Evolutionary conservation across 768 basidiomycete species (phyloP), one percentile per base, ranked within the genome.

Genomic region (Galerina sulciceps): DNA sequence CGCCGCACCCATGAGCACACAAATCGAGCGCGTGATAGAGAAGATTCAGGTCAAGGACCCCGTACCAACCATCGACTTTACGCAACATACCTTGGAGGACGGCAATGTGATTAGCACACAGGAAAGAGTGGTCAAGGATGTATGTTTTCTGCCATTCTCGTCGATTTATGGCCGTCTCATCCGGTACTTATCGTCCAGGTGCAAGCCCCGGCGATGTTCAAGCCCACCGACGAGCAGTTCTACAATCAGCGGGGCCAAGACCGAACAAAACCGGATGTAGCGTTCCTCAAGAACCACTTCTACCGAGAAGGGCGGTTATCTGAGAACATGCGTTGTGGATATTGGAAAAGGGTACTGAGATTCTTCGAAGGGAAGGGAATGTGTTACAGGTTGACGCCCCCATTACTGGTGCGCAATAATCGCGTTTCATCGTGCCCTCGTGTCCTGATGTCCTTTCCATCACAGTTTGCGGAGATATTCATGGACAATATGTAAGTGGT

Each of bases 221-320:
- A 89, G 58, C 97, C 97, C 1, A 95, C 96, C 1, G 86, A 91
- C 65, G 92, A 91, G 65, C 94, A 99, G 73, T 99, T 99, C 84
- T 98, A 89, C 77, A 89, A 91, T 57, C 75, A 75, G 53, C 76
- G 77, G 52, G 76, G 79, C 26, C 83, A 86, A 66, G 96, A 98
- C 78, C 88, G 85, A 43, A 83, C 88, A 26, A 98, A 96, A 74
- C 96, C 96, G 10, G 93, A 98, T 73, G 81, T 99, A 65, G 95
- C 93, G 26, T 99, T 94, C 75, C 83, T 99, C 61, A 99, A 99
- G 81, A 99, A 98, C 68, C 97, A 99, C 76, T 98, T 99, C 72
- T 99, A 99, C 75, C 86, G 97, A 36, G 96, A 98, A 73, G 96
- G 96, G 0, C 81, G 96, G 50, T 65, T 99, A 65, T 95, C 88